Evolutionary conservation across 306 rosid genomes (phyloP), one percentile per base, ranked within the genome.

Genomic region (Cucumis melo): DNA sequence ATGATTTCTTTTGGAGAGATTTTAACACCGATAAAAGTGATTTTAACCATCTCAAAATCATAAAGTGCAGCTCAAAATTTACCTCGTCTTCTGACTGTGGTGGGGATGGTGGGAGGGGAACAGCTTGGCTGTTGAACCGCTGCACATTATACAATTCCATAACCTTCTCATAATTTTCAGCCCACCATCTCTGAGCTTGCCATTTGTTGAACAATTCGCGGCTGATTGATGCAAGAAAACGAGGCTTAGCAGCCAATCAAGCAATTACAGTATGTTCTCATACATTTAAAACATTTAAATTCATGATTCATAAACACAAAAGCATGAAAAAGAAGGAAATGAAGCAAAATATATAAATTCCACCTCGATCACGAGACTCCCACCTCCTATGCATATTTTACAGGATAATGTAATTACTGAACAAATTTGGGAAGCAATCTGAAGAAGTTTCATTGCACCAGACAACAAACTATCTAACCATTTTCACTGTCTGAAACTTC

Each of bases 121-220:
- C 96, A 29, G 88, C 88, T 81, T 93, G 86, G 29, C 88, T 92
- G 84, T 93, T 87, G 84, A 91, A 91, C 89, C 89, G 88, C 73
- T 93, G 98, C 82, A 93, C 98, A 84, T 93, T 93, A 90, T 93
- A 93, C 76, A 93, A 80, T 77, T 93, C 98, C 97, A 93, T 88
- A 79, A 93, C 89, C 87, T 89, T 93, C 90, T 93, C 98, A 83
- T 89, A 93, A 75, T 91, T 93, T 79, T 93, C 98, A 7, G 90
- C 80, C 98, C 98, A 93, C 98, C 98, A 93, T 77, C 90, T 88
- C 76, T 93, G 96, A 79, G 98, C 98, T 93, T 93, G 96, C 93
- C 95, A 93, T 87, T 91, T 93, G 80, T 93, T 55, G 75, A 82
- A 67, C 68, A 57, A 67, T 23, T 41, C 34, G 50, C 51, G 77